Conservation (phyloP, 1,284 basidiomycete species). For the Schizophyllum amplum region DNA sequence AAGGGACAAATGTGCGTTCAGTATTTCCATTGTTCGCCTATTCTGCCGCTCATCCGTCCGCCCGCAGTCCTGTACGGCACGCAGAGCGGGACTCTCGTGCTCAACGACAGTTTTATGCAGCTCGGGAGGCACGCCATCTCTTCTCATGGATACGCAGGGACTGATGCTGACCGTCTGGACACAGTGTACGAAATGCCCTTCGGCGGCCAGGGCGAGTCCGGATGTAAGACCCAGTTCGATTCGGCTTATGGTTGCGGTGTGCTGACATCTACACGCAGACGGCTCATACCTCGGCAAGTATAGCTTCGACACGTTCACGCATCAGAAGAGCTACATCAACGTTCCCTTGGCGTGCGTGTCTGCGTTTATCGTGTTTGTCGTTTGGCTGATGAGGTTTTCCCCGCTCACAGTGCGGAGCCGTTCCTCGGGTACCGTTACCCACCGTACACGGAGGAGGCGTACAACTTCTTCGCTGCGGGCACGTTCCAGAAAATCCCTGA, state of each 20-base stretch:
- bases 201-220: constrained; percentile 66
- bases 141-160: not conserved
- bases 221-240: constrained; percentile 39
- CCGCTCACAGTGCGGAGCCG: constrained; percentile 4
- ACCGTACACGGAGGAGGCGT: constrained; percentile 9
- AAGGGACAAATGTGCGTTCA: constrained; percentile 72
- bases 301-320: constrained; percentile 64
- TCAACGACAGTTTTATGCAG: constrained; percentile 60
- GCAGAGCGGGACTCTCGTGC: constrained; percentile 55
- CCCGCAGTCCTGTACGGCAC: constrained; percentile 57
- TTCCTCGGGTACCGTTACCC: constrained; percentile 6
- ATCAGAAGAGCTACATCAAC: constrained; percentile 20
- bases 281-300: constrained; percentile 19
- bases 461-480: constrained; percentile 3
- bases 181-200: constrained; percentile 52
- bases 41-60: constrained; percentile 25
- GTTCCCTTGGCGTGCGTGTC: constrained; percentile 6
- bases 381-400: not conserved
- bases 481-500: not conserved
- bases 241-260: constrained; percentile 30
- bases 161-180: constrained; percentile 24
- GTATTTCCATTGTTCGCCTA: constrained; percentile 55
- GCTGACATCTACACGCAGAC: constrained; percentile 43
- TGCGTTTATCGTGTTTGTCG: not conserved
- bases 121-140: constrained; percentile 29